Base-by-base conservation (phyloP, 2,329 filamentous ascomycete genomes). In the Colletotrichum euphorbiae region DNA sequence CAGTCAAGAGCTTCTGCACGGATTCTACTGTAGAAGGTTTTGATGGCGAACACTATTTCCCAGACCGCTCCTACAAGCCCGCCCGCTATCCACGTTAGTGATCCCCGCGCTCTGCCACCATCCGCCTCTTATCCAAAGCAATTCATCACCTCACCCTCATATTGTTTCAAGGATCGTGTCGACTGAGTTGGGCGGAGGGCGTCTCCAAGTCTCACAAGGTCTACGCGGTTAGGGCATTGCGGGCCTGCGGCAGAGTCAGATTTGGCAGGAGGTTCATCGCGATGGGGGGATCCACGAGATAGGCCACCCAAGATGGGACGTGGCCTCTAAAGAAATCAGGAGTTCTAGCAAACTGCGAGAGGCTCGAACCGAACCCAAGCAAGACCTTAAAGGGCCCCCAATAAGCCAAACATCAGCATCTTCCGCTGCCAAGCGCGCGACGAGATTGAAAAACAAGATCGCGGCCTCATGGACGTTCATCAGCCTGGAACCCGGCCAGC, bases 151-250 rank as follows among this genome's bases (percentile, higher is more conserved):
- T 68, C 46, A 66, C 36, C 45, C 28, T 59, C 48, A 54, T 58
- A 15, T 42, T 59, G 65, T 68, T 64, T 59, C 54, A 68, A 68
- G 61, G 54, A 59, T 54, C 61, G 54, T 38, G 40, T 4, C 46
- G 40, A 42, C 31, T 51, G 9, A 52, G 40, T 43, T 61, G 36
- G 54, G 42, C 33, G 42, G 61, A 50, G 45, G n/a, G 57, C 15
- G 6, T 38, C 24, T 33, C 3, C 12, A 48, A 28, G 43, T 33
- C 8, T 52, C 31, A n/a, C 58, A 51, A 51, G 57, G 45, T 51
- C 19, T 51, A 50, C 58, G 46, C 36, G 46, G 58, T 31, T 33
- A 24, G 15, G 42, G 24, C 24, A 15, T 19, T 17, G 12, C 48
- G 45, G 24, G 24, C 42, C 21, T 21, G 33, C 43, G 36, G 21